Evolutionary conservation across 2,329 filamentous ascomycete genomes (phyloP), one percentile per base, ranked within the genome.

Genomic region (Alternaria solani): DNA sequence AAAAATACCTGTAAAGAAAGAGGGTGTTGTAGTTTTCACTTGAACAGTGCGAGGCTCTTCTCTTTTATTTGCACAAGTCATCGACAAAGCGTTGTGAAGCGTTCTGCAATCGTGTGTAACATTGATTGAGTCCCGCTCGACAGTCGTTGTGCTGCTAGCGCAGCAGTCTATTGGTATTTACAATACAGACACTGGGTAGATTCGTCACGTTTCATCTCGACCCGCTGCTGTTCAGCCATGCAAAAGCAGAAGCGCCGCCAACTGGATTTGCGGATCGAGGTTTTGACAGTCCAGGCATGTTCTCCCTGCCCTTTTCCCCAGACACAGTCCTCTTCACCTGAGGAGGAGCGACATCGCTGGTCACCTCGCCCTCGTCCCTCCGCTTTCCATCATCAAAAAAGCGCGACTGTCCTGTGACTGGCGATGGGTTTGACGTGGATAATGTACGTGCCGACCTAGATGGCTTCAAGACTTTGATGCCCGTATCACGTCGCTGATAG

Each of bases 381-480:
- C 79, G 71, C 61, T 80, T 78, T 7, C 82, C 82, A 44, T 84
- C 82, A 59, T 84, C 82, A 59, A 84, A 85, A 71, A 82, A 84
- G 28, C 82, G 75, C 28, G 81, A 83, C 65, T 81, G 80, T 7
- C 75, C 74, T 16, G 69, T 63, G 5, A 68, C 67, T 8, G 74
- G 70, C 23, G 71, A 67, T n/a, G 67, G 60, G 14, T 62, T 64
- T 11, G 69, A 72, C 3, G 68, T 66, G 7, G 83, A 83, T 3
- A 80, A 65, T 1, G 80, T 79, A 14, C 89, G 86, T 26, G 81
- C 80, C 6, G 89, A 84, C 75, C 93, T 95, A 57, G 85, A 86
- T 1, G 94, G 89, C 72, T 93, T 93, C 53, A 98, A 83, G 2
- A 97, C 90, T 81, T 97, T 98, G 91, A 98, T 98, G 51, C 88